Evolutionary conservation across 257 asterid genomes (phyloP), one percentile per base, ranked within the genome.

Genomic region (Petrea volubilis): DNA sequence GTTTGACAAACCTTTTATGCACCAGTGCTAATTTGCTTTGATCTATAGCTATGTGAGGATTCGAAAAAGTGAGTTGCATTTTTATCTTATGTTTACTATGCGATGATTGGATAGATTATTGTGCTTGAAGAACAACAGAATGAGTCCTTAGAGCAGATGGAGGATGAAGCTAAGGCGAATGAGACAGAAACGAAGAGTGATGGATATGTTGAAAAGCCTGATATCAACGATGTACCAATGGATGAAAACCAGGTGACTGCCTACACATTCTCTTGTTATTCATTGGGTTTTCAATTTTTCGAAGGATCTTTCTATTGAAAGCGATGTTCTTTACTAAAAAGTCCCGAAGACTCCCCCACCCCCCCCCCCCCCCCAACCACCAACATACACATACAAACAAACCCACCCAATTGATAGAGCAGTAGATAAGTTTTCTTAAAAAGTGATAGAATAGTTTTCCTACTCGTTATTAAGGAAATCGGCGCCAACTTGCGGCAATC

Each of bases 51-150:
- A 21, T 23, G 31, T 44, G 2, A 11, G 51, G 24, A 55, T 47
- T 64, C 51, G 24, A 36, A 59, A 0, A 10, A 29, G 34, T 33
- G 33, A 24, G 27, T 74, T n/a, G n/a, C n/a, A n/a, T n/a, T n/a
- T 67, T 47, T 23, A 25, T 21, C 31, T 60, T 55, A 44, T 60
- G 14, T 72, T 40, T 56, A 33, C 49, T 68, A 73, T n/a, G n/a
- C n/a, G 33, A 67, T 67, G 77, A 51, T 46, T 77, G 43, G 67
- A 73, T 77, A 93, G 98, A 75, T 88, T 60, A 75, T 84, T 36
- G 81, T 88, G 77, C 83, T 93, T 24, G 98, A 93, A 85, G 98
- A 93, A 71, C 97, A 84, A 83, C 84, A 84, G 70, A 76, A 74
- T 12, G 97, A 93, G 77, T 70, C 74, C 7, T 78, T 82, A 5